Conservation (phyloP, 2,329 filamentous ascomycete species). For the Talaromyces sp. region DNA sequence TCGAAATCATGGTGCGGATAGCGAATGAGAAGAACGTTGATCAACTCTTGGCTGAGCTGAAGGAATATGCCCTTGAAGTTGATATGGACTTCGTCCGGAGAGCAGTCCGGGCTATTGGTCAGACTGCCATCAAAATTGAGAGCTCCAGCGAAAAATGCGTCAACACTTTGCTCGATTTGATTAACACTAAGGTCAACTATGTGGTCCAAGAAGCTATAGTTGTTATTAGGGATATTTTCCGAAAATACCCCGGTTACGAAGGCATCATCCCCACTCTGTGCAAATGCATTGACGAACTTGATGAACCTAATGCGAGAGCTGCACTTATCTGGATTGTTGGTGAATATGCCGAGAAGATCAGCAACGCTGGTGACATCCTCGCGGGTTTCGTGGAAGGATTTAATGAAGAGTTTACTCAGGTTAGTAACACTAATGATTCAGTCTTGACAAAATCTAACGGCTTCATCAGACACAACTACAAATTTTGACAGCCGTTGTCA, state of each 20-base stretch:
- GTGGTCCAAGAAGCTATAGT: conserved; percentile 97
- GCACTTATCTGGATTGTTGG: conserved; percentile 98
- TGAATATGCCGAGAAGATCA: conserved; percentile 98
- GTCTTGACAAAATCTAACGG: neutral
- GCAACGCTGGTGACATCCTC: conserved; percentile 93
- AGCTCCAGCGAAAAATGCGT: conserved; percentile 92
- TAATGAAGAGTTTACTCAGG: conserved; percentile 92
- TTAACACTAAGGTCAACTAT: conserved; percentile 97
- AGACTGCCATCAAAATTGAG: conserved; percentile 98
- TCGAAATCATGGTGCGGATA: conserved; percentile 99
- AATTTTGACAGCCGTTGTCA: conserved; percentile 94
- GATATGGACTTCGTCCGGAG: conserved; percentile 98
- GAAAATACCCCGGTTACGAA: conserved; percentile 96
- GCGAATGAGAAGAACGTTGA: conserved; percentile 96
- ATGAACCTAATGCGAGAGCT: conserved; percentile 85
- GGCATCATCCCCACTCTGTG: conserved; percentile 96
- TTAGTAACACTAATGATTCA: conserved; percentile 34
- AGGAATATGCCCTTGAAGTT: conserved; percentile 95
- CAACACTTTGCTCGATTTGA: conserved; percentile 85
- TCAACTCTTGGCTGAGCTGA: conserved; percentile 86
- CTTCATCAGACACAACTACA: conserved; percentile 81
- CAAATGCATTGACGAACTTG: conserved; percentile 92
- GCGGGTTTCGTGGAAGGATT: conserved; percentile 89
- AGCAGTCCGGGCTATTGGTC: conserved; percentile 91
- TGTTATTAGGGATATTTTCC: conserved; percentile 98